Conservation (phyloP, 495 filamentous ascomycete species). For the Penicillium mononematosum region DNA sequence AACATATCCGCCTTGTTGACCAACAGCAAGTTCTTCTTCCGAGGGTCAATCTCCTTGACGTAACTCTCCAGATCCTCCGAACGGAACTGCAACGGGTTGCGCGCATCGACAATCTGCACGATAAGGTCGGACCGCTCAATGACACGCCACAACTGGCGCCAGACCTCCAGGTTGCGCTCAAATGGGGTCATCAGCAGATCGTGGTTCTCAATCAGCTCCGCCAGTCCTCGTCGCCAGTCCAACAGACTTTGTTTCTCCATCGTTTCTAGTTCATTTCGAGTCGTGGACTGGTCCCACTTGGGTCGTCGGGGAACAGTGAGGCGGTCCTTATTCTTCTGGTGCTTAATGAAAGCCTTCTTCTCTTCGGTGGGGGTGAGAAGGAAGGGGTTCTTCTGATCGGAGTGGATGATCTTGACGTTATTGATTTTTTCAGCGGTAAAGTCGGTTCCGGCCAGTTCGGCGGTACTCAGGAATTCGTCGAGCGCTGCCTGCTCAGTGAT, state of each 20-base stretch:
- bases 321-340: conserved; percentile 68
- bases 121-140: conserved; percentile 95
- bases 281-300: conserved; percentile 81
- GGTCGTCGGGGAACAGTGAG: conserved; percentile 91
- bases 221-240: conserved; percentile 85
- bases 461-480: conserved; percentile 82
- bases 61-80: conserved; percentile 92
- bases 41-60: conserved; percentile 84
- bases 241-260: conserved; percentile 79
- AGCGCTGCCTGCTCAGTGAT: conserved; percentile 96
- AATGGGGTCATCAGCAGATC: conserved; percentile 98
- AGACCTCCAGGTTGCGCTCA: conserved; percentile 96
- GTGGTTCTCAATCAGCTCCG: conserved; percentile 86
- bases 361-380: conserved; percentile 88
- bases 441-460: conserved; percentile 94
- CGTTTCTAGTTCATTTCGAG: conserved; percentile 73
- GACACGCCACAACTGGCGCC: conserved; percentile 97
- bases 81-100: conserved; percentile 91
- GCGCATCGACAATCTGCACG: conserved; percentile 97
- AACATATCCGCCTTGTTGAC: conserved; percentile 99
- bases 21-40: conserved; percentile 87
- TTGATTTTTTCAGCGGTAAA: conserved; percentile 99
- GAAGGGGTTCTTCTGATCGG: conserved; percentile 92
- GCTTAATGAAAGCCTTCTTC: conserved; percentile 70
- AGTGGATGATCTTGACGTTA: conserved; percentile 97